Base-by-base conservation (phyloP, 2,329 filamentous ascomycete genomes). In the Phoma sp. region DNA sequence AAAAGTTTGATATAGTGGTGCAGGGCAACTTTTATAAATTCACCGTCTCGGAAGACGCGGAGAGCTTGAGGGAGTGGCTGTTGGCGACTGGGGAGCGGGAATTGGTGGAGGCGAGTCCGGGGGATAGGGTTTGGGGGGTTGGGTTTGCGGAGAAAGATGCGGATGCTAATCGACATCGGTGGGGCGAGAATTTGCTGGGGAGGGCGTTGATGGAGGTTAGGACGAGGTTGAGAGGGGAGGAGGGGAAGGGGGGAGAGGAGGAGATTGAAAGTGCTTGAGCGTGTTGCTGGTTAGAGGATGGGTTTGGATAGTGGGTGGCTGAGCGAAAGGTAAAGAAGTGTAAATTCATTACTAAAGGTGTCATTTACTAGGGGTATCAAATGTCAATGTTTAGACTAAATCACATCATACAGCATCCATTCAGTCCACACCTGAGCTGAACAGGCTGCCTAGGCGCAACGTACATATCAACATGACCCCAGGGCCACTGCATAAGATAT, bases 181-280 rank as follows among this genome's bases (percentile, higher is more conserved):
- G 87, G 88, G 88, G 88, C 0, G 53, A 82, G 74, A 90, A 90
- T 73, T 67, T 89, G 53, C 70, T 90, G 41, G 88, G 87, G 0
- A 83, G 83, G 74, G 85, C 82, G 22, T 70, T 90, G 69, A 85
- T 84, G 84, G 78, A 77, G 48, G 85, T 85, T 24, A 81, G 87
- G 58, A 76, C 71, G 60, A 76, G 77, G 60, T 71, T 90, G 60
- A 79, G 78, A 57, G 70, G 76, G 60, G 78, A 81, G 63, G 51
- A 31, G 27, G 41, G 43, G 17, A 43, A 51, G 54, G 24, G 32
- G 40, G 44, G 25, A 29, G 35, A 44, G 22, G 27, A 45, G n/a
- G 22, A 33, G 39, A 22, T 17, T 13, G 35, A 32, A 15, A 29
- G n/a, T 24, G 40, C 17, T 35, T 25, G 25, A 54, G 45, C 8